Evolutionary conservation across 805 yeast genomes (phyloP).

Genomic region (Suhomyces vadensis): DNA sequence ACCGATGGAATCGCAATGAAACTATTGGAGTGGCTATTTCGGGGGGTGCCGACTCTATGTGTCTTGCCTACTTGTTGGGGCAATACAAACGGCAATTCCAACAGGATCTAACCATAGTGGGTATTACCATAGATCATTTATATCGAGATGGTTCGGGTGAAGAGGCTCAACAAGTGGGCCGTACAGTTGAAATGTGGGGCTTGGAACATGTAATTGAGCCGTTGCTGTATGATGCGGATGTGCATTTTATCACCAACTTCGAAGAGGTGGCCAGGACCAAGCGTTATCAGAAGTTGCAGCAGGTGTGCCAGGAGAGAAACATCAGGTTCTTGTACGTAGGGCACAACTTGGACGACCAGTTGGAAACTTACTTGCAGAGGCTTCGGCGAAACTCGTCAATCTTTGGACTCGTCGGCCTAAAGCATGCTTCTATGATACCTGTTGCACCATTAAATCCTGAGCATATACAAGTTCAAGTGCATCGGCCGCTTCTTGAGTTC

Average conservation of each 20-base stretch:
- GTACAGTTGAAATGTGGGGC: conserved; percentile 33
- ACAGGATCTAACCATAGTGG: conserved; percentile 39
- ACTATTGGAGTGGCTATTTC: conserved; percentile 60
- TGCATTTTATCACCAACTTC: conserved; percentile 38
- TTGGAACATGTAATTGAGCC: conserved; percentile 32
- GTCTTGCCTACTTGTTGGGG: conserved; percentile 53
- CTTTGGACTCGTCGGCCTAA: conserved; percentile 63
- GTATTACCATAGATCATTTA: conserved; percentile 68
- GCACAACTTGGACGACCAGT: conserved; percentile 70
- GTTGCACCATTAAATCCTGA: conserved; percentile 9
- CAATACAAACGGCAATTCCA: conserved; percentile 31
- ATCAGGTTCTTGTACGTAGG: conserved; percentile 53
- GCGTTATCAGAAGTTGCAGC: conserved; percentile 48
- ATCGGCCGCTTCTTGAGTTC: conserved; percentile 54
- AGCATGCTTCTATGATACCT: conserved; percentile 28
- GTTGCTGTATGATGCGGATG: conserved; percentile 26
- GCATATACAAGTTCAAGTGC: conserved; percentile 23
- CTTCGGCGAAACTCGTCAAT: conserved; percentile 41
- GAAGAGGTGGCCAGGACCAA: conserved; percentile 62
- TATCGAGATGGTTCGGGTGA: conserved; percentile 47
- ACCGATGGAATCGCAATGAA: background rate
- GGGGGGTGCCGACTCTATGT: conserved; percentile 85
- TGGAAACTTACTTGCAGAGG: conserved; percentile 67
- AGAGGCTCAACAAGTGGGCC: conserved; percentile 51
- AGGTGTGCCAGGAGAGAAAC: conserved; percentile 37